Evolutionary conservation across 2,329 filamentous ascomycete genomes (phyloP).

Genomic region (Paecilomyces dactylethromorphus): DNA sequence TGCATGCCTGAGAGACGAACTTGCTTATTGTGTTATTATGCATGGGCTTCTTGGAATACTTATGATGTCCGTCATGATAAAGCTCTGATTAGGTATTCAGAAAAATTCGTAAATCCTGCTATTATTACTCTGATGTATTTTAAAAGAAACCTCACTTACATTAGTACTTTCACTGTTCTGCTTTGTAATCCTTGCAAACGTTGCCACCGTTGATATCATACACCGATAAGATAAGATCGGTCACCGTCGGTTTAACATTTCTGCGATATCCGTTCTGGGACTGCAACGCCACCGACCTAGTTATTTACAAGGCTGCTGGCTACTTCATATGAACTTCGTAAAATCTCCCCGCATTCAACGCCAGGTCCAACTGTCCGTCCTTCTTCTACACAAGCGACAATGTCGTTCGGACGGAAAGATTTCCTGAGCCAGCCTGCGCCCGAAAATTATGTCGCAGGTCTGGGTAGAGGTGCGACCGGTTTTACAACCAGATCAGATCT

Average conservation of each 20-base stretch:
- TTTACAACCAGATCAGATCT: slow-evolving; percentile 97
- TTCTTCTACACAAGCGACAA: slow-evolving; percentile 23
- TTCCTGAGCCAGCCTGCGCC: slow-evolving; percentile 82
- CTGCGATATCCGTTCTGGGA: background rate
- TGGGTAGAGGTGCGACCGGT: slow-evolving; percentile 94
- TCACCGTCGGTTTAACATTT: background rate
- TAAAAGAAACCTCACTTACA: too few species aligned
- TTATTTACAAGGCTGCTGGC: background rate
- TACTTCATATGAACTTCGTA: background rate
- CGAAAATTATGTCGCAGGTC: slow-evolving; percentile 88
- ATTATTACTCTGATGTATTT: too few species aligned
- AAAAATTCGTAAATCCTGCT: too few species aligned
- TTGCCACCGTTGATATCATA: background rate
- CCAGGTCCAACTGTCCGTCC: background rate
- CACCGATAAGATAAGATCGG: background rate
- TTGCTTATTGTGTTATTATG: too few species aligned
- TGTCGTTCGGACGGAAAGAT: slow-evolving; percentile 64
- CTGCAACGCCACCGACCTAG: background rate
- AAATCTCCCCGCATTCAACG: background rate
- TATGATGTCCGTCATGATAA: too few species aligned
- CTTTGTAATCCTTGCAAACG: too few species aligned
- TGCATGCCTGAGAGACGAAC: too few species aligned
- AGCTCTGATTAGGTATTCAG: too few species aligned
- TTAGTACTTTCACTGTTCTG: too few species aligned
- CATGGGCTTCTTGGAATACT: too few species aligned